Conservation (phyloP, 202 grass and related monocot species). For the Zoysia matrella region DNA sequence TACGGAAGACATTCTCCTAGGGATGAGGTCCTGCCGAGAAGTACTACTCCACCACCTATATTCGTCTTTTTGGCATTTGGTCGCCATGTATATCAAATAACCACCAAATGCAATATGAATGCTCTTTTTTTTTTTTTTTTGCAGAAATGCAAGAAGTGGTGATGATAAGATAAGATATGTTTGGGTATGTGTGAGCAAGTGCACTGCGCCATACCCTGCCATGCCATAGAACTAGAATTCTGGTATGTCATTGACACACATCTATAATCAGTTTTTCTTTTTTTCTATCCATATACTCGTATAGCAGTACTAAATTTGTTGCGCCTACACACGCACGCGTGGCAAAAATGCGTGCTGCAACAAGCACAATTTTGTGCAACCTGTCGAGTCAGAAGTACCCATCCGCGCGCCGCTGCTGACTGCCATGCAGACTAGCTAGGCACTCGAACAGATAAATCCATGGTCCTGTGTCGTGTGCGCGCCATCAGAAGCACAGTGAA, state of each 20-base stretch:
- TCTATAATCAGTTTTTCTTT: neutral
- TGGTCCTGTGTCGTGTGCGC: neutral
- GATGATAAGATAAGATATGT: constrained; percentile 50
- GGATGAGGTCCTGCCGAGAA: too few species aligned
- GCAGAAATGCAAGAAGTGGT: neutral
- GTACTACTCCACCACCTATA: too few species aligned
- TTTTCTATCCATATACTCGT: neutral
- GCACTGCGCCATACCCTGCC: neutral
- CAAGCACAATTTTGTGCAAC: too few species aligned
- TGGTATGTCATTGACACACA: constrained; percentile 17
- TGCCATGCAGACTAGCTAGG: too few species aligned
- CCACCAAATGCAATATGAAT: constrained; percentile 31
- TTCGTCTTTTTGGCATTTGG: constrained; percentile 40
- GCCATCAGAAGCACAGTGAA: neutral
- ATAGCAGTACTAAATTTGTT: neutral
- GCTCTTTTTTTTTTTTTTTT: neutral
- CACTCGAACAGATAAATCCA: neutral
- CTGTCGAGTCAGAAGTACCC: too few species aligned
- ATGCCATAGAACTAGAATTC: constrained; percentile 36
- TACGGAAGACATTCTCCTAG: constrained; percentile 36
- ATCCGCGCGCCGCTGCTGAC: too few species aligned
- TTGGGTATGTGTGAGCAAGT: constrained; percentile 43
- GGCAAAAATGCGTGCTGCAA: too few species aligned
- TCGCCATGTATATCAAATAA: constrained; percentile 22
- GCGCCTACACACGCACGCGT: too few species aligned